Base-by-base conservation (phyloP, 495 filamentous ascomycete species). In the Evansstolkia leycettana region DNA sequence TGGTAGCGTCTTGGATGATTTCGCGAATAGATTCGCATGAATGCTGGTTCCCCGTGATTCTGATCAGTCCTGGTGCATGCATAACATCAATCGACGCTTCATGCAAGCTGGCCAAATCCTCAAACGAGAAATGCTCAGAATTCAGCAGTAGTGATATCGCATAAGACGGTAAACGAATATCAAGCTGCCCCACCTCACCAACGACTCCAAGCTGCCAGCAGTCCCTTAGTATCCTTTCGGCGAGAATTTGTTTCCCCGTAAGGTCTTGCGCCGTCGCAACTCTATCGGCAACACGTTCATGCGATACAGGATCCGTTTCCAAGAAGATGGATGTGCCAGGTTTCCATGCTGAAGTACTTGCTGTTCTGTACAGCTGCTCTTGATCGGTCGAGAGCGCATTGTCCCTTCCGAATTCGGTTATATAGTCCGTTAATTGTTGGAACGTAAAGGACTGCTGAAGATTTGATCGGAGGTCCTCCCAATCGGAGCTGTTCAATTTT, bases 151-250 rank as follows among this genome's bases (percentile, higher is more conserved):
- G 31, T 6, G 42, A 40, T 12, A 62, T 31, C 3, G 36, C 37
- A 23, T 36, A 34, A 19, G 45, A 36, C 18, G 50, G 45, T 10
- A 69, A 30, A 9, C 35, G 47, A 11, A 70, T 51, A 17, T 69
- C 64, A 17, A 68, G 15, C 36, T 62, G 58, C 8, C 67, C 67
- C 25, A 58, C 24, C 34, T 67, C 60, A 17, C 51, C 45, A n/a
- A 28, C 28, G 11, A 60, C 32, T 6, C 44, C 55, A 18, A 72
- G 35, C 15, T 63, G 38, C 67, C 67, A 72, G 36, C 52, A 59
- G 13, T 62, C 55, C 9, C 61, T 52, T 31, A 69, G 45, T 19
- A 72, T 60, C 13, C 30, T 52, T 26, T 65, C 55, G 23, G 54
- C 52, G 8, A 67, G 33, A 1, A 49, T 27, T 0, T 55, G 11